Base-by-base conservation (phyloP, 1,284 basidiomycete species). In the Gomphus bonarii region DNA sequence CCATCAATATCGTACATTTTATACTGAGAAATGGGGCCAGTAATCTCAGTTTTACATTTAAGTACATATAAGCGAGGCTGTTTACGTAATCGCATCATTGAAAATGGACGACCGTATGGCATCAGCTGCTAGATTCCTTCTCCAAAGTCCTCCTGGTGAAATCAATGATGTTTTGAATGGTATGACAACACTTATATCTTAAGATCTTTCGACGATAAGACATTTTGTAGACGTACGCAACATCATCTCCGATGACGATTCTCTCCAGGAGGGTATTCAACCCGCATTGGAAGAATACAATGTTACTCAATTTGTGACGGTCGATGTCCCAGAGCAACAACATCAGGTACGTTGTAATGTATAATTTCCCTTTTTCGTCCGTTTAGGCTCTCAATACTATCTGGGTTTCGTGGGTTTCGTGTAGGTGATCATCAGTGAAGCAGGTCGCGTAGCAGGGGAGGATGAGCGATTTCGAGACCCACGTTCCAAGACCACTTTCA, bases 81-180 rank as follows among this genome's bases (percentile, higher is more conserved):
- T 30, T 50, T 31, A 51, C 33, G 33, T 51, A 51, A 51, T 51
- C 50, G 6, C 31, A 5, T 25, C 12, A 16, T 33, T 40, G 11
- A 8, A 51, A 43, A 85, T 85, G 82, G 78, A 81, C 61, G 80
- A 85, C 65, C 80, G 84, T 30, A 81, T 89, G 51, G 74, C 81
- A 65, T 77, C 79, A 11, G 92, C 88, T 8, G 84, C 86, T 16
- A 75, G 75, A 53, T 91, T 97, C 65, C 75, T 97, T 35, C 77
- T 91, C 1, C 93, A 95, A 69, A 84, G 90, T 1, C 94, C 94
- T 12, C 94, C 94, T 0, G 94, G 94, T 55, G 90, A 97, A 73
- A 93, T 95, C 64, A 95, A 95, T 68, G 93, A 95, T 72, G 91
- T 95, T 28, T 78, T 95, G 59, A 92, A 91, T 66, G 91, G 89